Evolutionary conservation across 441 rosid genomes (phyloP), one percentile per base, ranked within the genome.

Genomic region (Rhodomyrtus psidioides): DNA sequence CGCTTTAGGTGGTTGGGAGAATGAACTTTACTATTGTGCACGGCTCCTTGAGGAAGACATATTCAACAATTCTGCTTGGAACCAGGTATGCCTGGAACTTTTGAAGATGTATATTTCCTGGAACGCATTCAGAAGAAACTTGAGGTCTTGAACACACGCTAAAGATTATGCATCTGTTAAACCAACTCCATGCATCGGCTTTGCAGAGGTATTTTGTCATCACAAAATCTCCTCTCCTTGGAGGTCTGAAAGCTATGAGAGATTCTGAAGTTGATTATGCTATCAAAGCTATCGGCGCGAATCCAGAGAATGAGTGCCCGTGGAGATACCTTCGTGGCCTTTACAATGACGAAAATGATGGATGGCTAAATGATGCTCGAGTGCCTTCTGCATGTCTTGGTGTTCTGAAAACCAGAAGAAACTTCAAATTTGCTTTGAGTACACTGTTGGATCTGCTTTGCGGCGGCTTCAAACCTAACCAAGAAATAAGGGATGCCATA

Each of bases 31-130:
- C 83, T 96, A 95, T 87, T 96, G 98, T 85, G 85, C 83, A n/a
- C 89, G 90, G 88, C 99, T 97, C 84, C 95, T 95, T 60, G 89
- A 94, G 90, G 94, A 93, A 88, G 99, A 97, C 86, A 88, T 95
- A 82, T 95, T 93, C 83, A 97, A 97, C 91, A 95, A 96, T 91
- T 97, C 99, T 74, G 98, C 98, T 4, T 96, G 99, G 99, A 97
- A 95, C 92, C 99, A 96, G 97, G 99, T 93, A 92, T 84, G 55
- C 27, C 27, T 82, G 1, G 23, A 9, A 55, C 49, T 82, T 34
- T 82, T 54, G n/a, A 39, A 27, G 53, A 26, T 56, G 42, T 6
- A 14, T 60, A 44, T 86, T 65, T 81, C 76, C 12, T 81, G 19
- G 16, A 4, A 4, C 34, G 82, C 27, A 55, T 54, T 85, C 56